These are phyloP conservation scores for Neophaeococcomyces aloes DNA, from an alignment of 2,329 filamentous ascomycete species.

Conservation along the genomic window DNA sequence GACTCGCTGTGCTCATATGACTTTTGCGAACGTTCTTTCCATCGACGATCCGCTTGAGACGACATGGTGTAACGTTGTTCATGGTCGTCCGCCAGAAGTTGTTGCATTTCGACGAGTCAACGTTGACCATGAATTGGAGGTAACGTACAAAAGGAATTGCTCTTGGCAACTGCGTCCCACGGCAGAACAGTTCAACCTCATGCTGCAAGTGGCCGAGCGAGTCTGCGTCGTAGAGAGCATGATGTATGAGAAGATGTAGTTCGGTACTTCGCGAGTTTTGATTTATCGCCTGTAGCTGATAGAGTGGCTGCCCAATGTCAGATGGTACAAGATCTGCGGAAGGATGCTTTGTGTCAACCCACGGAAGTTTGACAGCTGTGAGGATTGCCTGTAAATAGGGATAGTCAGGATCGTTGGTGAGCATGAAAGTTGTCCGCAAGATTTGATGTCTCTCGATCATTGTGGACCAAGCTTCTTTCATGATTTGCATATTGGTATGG, in stretches of 20 bases:
- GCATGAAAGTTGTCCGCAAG: conserved; percentile 63
- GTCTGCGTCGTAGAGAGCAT: conserved; percentile 77
- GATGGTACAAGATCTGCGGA: neutral
- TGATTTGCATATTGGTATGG: conserved; percentile 35
- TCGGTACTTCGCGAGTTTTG: neutral
- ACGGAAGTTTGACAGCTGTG: conserved; percentile 34
- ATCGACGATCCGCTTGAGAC: conserved; percentile 10
- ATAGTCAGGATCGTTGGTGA: conserved; percentile 49
- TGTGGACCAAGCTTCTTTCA: conserved; percentile 52
- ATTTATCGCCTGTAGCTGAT: conserved; percentile 9
- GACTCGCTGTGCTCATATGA: neutral
- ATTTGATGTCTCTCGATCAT: conserved; percentile 62
- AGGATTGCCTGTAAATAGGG: conserved; percentile 67
- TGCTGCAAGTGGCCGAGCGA: conserved; percentile 59
- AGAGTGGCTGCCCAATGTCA: conserved; percentile 15
- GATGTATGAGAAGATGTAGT: conserved; percentile 50
- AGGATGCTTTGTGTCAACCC: conserved; percentile 24
- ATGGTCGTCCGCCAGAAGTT: conserved; percentile 55
- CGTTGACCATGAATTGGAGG: conserved; percentile 46
- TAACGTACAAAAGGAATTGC: conserved; percentile 53
- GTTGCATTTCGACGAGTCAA: conserved; percentile 42
- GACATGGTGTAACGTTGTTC: conserved; percentile 21
- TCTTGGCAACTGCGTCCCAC: conserved; percentile 36
- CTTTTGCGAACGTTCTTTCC: neutral
- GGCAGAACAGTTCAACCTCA: conserved; percentile 56